Evolutionary conservation across 129 eudicot species (phyloP), one percentile per base, ranked within the genome.

Genomic region (Escallonia rubra): DNA sequence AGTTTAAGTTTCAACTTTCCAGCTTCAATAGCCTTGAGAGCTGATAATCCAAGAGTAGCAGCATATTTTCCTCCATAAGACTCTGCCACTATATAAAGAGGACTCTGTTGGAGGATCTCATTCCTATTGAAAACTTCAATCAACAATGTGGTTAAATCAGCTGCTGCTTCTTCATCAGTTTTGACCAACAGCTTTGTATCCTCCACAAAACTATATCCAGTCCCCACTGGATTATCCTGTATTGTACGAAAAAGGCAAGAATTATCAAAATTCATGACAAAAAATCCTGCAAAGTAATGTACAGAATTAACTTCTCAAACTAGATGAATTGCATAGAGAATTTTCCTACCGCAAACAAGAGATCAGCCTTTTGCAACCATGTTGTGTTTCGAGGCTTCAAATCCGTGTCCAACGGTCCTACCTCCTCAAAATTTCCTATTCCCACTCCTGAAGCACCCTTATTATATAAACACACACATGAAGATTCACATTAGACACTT

Each of bases 171-270:
- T 55, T 74, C 84, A 78, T 91, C 97, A 8, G 88, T 91, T 80
- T 83, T 88, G 74, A 85, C 97, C 46, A 83, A 41, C 60, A 81
- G 48, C 8, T 65, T 51, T 43, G 59, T 48, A 15, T 91, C 94
- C 73, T 91, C 96, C 41, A 88, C 97, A 79, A 60, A 91, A 76
- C 97, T 91, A 70, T 70, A 91, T 60, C 96, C 96, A 6, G 94
- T 91, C 66, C 97, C 97, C 59, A 91, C 97, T 61, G 97, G 96
- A 83, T 88, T 85, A 83, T 91, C 97, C 97, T 91, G 61, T 42
- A 76, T 66, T 62, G 42, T 7, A 15, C 59, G 53, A 55, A 43
- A 51, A 45, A 64, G 48, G 34, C 34, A 23, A 23, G 34, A 23
- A 23, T 23, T 23, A 23, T 23, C 34, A 53, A 10, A 68, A 50